Percentiles rank a stretch among this genome's conserved stretches.
These are phyloP conservation scores for Candida cerambycidarum DNA, from an alignment of 805 yeast genomes.

Conservation along the genomic window DNA sequence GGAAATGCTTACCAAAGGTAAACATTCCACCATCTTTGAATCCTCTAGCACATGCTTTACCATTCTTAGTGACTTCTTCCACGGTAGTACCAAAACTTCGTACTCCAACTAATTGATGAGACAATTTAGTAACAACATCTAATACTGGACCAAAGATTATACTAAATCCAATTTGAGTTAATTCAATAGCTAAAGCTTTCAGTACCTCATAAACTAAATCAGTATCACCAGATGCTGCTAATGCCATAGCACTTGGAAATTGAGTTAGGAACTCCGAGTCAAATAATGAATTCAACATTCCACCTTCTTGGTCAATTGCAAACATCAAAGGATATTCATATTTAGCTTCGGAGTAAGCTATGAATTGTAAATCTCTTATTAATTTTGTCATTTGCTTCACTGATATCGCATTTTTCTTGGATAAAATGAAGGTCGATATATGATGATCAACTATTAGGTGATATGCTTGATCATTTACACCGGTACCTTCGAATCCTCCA, in stretches of 20 bases:
- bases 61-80: constrained; percentile 56
- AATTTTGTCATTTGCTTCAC: constrained; percentile 50
- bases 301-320: constrained; percentile 64
- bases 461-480: constrained; percentile 52
- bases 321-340: constrained; percentile 54
- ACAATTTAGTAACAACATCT: constrained; percentile 56
- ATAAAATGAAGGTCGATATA: constrained; percentile 52
- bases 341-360: constrained; percentile 49
- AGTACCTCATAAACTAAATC: constrained; percentile 51
- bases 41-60: constrained; percentile 53
- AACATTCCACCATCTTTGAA: constrained; percentile 52
- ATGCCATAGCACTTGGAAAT: constrained; percentile 66
- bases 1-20: constrained; percentile 63
- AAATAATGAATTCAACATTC: constrained; percentile 58
- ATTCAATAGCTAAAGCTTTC: constrained; percentile 53
- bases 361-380: constrained; percentile 52
- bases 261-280: constrained; percentile 53
- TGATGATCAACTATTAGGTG: constrained; percentile 51
- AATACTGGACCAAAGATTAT: constrained; percentile 61
- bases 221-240: constrained; percentile 53
- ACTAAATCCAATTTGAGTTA: constrained; percentile 54
- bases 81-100: constrained; percentile 62
- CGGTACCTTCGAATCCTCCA: constrained; percentile 60
- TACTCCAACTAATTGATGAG: constrained; percentile 59
- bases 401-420: constrained; percentile 49